Percentiles rank a stretch among this genome's conserved stretches.
These are phyloP conservation scores for Pseudotulostoma volvatum DNA, from an alignment of 495 filamentous ascomycete genomes.

Conservation along the genomic window DNA sequence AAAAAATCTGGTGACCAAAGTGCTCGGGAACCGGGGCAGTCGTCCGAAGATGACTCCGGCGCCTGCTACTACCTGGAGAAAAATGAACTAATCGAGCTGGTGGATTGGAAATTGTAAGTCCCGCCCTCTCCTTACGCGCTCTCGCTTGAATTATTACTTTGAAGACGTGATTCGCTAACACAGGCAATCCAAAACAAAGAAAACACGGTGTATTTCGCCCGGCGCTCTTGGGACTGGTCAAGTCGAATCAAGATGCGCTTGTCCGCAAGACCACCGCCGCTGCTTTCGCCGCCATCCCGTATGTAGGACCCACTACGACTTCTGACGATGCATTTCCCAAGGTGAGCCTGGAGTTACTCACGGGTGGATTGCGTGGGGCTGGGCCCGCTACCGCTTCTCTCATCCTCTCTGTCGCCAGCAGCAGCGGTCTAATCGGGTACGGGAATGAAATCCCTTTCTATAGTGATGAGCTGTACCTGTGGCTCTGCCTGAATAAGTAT, in stretches of 20 bases:
- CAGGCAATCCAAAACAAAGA: conserved; percentile 9
- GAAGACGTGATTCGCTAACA: background rate
- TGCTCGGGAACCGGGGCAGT: background rate
- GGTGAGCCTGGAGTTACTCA: conserved; percentile 29
- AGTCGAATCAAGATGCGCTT: conserved; percentile 34
- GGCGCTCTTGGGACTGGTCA: conserved; percentile 45
- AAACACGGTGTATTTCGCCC: conserved; percentile 58
- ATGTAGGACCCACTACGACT: conserved; percentile 1
- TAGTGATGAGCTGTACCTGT: conserved; percentile 59
- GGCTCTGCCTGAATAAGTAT: conserved; percentile 32
- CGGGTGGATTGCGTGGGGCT: conserved; percentile 42
- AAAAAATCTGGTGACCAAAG: conserved; percentile 1
- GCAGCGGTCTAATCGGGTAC: conserved; percentile 1
- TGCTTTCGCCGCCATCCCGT: conserved; percentile 24
- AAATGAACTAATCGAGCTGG: conserved; percentile 26
- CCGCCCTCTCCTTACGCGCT: too few species aligned
- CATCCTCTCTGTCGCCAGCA: conserved; percentile 45
- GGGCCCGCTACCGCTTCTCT: conserved; percentile 62
- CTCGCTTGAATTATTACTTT: too few species aligned
- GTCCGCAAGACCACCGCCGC: conserved; percentile 29
- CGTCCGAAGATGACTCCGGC: background rate
- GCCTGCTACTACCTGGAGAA: conserved; percentile 10
- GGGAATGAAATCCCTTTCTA: conserved; percentile 48
- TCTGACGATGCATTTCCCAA: conserved; percentile 20
- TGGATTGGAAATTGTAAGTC: conserved; percentile 70